phyloP scores from a whole-genome alignment of 768 basidiomycete genomes.

The Leccinum truebloodii region DNA sequence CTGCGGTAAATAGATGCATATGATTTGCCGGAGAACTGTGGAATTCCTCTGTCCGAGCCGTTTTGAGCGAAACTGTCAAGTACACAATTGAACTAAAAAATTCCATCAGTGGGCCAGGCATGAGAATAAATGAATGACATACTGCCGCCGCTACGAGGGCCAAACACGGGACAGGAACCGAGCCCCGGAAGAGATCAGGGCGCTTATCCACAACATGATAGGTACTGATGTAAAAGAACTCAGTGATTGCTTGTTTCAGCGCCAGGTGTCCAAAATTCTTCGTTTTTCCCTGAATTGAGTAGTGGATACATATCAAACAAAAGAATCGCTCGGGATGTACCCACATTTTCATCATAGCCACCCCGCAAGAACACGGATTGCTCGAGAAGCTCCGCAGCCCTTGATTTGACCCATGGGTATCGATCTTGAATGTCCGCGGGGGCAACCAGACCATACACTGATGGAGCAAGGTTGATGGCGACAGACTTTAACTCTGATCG shows the following conservation, averaged over 20 bases:
- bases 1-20: background rate
- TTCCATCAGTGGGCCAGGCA: too few relatives aligned
- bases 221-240: too few relatives aligned
- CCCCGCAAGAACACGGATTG: background rate
- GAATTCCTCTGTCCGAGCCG: background rate
- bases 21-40: background rate
- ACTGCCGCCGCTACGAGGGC: too few relatives aligned
- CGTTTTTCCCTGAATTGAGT: too few relatives aligned
- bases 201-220: too few relatives aligned
- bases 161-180: too few relatives aligned
- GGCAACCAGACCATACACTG: background rate
- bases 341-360: background rate
- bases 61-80: background rate
- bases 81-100: background rate
- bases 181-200: too few relatives aligned
- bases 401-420: background rate
- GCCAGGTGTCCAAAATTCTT: too few relatives aligned
- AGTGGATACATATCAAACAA: too few relatives aligned
- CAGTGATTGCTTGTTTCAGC: too few relatives aligned
- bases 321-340: too few relatives aligned
- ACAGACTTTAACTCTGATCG: background rate
- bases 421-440: background rate
- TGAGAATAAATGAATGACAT: too few relatives aligned
- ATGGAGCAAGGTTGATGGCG: background rate
- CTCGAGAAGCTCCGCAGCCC: background rate